phyloP scores from a whole-genome alignment of 805 yeast species.

The Starmera dryadoides region DNA sequence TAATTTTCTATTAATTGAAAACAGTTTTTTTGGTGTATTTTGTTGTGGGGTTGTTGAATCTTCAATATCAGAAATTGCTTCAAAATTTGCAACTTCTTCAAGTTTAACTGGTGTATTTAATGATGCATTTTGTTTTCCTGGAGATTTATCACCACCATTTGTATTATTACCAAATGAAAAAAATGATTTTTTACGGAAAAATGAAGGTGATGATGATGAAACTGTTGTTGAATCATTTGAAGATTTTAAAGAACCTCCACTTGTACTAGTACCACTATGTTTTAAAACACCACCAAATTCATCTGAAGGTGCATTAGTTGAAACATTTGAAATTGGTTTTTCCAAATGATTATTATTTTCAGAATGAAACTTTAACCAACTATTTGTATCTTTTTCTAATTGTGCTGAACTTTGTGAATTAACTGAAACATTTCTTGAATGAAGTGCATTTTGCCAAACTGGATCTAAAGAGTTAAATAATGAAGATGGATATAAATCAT shows the following conservation, averaged over 20 bases:
- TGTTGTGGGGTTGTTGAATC: constrained; percentile 7
- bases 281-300: no score
- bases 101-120: no score
- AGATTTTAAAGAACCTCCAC: constrained; percentile 9
- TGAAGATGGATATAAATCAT: not conserved
- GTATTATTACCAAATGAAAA: constrained; percentile 25
- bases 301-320: not conserved
- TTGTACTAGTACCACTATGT: not conserved
- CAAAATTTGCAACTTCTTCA: not conserved
- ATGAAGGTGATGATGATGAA: constrained; percentile 15
- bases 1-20: constrained; percentile 13
- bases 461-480: constrained; percentile 8
- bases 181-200: constrained; percentile 27
- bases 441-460: constrained; percentile 12
- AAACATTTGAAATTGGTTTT: not conserved
- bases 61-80: constrained; percentile 13
- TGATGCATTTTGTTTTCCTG: constrained; percentile 8
- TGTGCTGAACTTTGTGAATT: constrained; percentile 5
- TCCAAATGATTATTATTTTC: not conserved
- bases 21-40: constrained; percentile 11
- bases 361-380: constrained; percentile 13
- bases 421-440: constrained; percentile 10
- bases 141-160: constrained; percentile 9
- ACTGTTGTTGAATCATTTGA: not conserved
- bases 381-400: constrained; percentile 9